Evolutionary conservation across 352 stramenopile genomes (phyloP).

Genomic region (Pythium guiyangense): DNA sequence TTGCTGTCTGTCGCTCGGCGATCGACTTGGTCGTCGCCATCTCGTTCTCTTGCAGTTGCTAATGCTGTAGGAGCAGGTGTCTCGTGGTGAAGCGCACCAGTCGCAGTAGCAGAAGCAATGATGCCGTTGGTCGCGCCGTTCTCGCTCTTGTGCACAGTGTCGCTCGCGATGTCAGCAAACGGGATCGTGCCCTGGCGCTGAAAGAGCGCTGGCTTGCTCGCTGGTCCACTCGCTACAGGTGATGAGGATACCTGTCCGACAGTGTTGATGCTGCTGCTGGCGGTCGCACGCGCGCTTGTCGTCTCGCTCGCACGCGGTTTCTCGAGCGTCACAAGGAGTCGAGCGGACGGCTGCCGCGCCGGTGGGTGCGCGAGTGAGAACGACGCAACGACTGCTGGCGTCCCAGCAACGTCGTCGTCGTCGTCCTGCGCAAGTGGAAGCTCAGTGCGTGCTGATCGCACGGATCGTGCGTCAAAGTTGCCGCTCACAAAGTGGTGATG

Average conservation of each 20-base stretch:
- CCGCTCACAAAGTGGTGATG: slow-evolving; percentile 10
- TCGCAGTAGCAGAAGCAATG: no score
- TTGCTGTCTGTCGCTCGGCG: not conserved
- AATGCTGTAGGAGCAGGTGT: no score
- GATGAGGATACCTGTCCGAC: not conserved
- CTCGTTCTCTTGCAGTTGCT: not conserved
- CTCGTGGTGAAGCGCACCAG: no score
- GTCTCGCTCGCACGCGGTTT: not conserved
- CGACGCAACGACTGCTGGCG: not conserved
- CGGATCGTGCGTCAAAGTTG: slow-evolving; percentile 8
- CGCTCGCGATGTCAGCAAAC: slow-evolving; percentile 5
- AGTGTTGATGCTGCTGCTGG: not conserved
- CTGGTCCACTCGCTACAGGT: not conserved
- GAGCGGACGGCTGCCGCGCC: not conserved
- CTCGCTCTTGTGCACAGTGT: not conserved
- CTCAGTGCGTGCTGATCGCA: not conserved
- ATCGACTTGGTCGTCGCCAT: not conserved
- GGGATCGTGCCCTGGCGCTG: slow-evolving; percentile 1
- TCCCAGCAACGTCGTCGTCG: not conserved
- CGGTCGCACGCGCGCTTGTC: no score
- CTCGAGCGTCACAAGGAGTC: not conserved
- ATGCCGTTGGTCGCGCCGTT: not conserved
- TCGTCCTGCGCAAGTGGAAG: slow-evolving; percentile 6
- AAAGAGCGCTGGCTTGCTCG: not conserved
- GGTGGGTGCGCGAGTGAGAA: not conserved